A percentile compares a stretch with the other conserved stretches of the same genome.
Evolutionary conservation across 1,139 yeast species (phyloP).

Genomic region (Hemisphaericaspora lyxosophila): DNA sequence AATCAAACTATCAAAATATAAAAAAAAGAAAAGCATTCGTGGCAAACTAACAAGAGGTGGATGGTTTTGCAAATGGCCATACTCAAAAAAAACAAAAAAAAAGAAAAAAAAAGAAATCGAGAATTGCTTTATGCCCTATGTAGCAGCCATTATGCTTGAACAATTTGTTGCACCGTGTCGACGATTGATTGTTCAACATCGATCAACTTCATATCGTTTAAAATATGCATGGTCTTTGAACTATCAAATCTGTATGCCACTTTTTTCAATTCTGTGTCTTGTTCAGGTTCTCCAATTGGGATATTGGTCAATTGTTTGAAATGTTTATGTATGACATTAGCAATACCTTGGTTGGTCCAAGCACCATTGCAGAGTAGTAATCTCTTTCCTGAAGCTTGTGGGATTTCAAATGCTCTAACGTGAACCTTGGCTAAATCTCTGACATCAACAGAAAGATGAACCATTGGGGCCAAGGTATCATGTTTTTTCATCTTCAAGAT

Average conservation of each 20-base stretch:
- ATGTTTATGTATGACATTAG: no score
- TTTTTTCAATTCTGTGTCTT: not conserved
- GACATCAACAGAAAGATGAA: not conserved
- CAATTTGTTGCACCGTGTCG: no score
- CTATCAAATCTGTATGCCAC: not conserved
- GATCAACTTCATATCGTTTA: no score
- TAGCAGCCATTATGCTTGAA: no score
- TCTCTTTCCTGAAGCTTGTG: not conserved
- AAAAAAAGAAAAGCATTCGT: no score
- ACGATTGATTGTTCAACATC: no score
- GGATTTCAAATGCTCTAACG: constrained; percentile 16
- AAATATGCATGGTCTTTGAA: not conserved
- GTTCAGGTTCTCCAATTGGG: not conserved
- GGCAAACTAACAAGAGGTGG: no score
- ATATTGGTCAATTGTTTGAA: not conserved
- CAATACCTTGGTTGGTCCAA: not conserved
- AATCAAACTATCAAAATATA: no score
- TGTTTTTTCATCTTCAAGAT: constrained; percentile 14
- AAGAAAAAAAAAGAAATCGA: no score
- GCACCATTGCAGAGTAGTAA: not conserved
- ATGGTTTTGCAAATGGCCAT: no score
- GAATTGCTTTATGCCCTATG: no score
- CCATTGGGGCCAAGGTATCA: not conserved
- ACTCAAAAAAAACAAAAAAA: no score
- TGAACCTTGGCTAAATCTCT: not conserved